Conservation (phyloP, 768 basidiomycete species). For the Tricholoma terreum region DNA sequence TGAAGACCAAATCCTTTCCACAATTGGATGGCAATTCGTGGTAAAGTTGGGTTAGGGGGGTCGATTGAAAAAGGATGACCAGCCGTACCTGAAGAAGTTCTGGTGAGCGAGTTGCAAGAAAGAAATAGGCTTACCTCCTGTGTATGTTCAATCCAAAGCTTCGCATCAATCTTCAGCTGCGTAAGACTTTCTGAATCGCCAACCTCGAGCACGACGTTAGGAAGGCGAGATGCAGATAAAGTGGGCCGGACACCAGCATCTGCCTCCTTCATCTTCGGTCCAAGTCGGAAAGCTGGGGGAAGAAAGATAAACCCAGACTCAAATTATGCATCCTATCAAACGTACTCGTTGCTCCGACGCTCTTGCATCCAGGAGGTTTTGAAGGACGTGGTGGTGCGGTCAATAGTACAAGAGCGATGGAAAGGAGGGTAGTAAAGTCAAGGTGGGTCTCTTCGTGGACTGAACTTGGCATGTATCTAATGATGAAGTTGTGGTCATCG, state of each 20-base stretch:
- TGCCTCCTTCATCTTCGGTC: conserved; percentile 14
- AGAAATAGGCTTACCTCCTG: conserved; percentile 13
- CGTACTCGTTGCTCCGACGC: conserved; percentile 7
- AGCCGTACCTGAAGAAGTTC: conserved; percentile 13
- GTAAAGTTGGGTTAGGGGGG: neutral
- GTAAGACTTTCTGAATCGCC: neutral
- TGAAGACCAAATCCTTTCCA: too few relatives aligned
- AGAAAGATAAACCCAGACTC: conserved; percentile 1
- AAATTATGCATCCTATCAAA: conserved; percentile 6
- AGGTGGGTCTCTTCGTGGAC: conserved; percentile 1
- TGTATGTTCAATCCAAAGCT: conserved; percentile 15
- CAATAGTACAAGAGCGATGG: neutral
- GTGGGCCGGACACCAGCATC: conserved; percentile 12
- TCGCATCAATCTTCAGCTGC: conserved; percentile 17
- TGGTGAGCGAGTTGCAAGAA: conserved; percentile 8
- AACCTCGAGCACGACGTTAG: neutral
- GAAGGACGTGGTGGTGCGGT: neutral
- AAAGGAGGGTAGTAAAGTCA: neutral
- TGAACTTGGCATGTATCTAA: conserved; percentile 14
- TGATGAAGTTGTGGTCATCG: conserved; percentile 17
- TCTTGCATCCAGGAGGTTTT: neutral
- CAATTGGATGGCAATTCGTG: too few relatives aligned
- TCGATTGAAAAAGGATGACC: conserved; percentile 17
- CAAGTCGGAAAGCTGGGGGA: conserved; percentile 14
- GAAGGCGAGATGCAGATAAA: neutral